These are phyloP conservation scores for Naegleria lovaniensis DNA, from an alignment of 208 protist species.

Conservation along the genomic window DNA sequence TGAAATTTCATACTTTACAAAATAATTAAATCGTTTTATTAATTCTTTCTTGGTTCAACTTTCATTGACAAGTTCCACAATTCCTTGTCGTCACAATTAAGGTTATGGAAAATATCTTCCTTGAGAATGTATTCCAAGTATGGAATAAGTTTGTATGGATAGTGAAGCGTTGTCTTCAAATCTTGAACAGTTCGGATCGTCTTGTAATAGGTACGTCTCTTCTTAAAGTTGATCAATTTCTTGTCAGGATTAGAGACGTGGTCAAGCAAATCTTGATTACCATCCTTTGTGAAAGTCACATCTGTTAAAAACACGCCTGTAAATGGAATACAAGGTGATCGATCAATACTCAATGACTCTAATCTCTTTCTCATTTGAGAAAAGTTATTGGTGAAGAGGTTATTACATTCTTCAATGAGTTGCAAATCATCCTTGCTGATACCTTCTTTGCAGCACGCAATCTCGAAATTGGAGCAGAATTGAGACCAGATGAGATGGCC, in stretches of 20 bases:
- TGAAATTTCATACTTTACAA: too few species aligned
- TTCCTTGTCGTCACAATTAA: background rate
- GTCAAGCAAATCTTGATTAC: slow-evolving; percentile 20
- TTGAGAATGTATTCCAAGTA: background rate
- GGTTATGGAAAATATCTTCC: background rate
- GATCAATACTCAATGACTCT: background rate
- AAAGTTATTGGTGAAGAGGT: slow-evolving; percentile 13
- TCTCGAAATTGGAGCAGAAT: slow-evolving; percentile 27
- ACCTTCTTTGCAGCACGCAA: slow-evolving; percentile 28
- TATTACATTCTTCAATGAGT: slow-evolving; percentile 28
- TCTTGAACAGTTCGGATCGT: background rate
- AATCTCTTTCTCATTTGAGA: background rate
- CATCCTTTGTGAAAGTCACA: slow-evolving; percentile 36
- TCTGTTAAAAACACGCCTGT: slow-evolving; percentile 40
- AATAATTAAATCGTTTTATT: too few species aligned
- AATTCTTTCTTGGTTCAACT: background rate
- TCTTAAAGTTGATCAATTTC: slow-evolving; percentile 4
- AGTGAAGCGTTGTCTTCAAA: background rate
- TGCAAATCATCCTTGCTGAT: slow-evolving; percentile 27
- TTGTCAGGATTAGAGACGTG: background rate
- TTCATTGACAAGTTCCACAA: background rate
- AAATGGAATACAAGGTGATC: slow-evolving; percentile 36
- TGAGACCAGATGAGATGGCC: slow-evolving; percentile 32
- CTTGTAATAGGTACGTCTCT: slow-evolving; percentile 12
- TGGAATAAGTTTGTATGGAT: background rate